Base-by-base conservation (phyloP, 2,329 filamentous ascomycete genomes). In the Penicillium sp. region DNA sequence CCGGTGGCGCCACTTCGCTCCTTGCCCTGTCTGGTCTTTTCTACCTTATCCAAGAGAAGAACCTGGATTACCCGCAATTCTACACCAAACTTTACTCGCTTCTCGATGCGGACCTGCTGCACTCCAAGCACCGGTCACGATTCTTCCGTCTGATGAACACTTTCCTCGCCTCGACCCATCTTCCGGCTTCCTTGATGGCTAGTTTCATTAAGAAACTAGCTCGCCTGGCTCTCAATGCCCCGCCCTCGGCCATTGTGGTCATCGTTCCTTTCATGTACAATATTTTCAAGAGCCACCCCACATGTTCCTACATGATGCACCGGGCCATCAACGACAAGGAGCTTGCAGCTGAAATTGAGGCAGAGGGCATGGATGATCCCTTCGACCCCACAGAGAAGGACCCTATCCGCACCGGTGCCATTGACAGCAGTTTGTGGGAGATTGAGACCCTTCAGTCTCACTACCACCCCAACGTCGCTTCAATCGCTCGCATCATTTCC, bases 181-280 rank as follows among this genome's bases (percentile, higher is more conserved):
- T 99, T 67, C 95, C 96, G 3, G 92, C 92, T 4, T 87, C 88
- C 4, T 81, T 99, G 39, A 91, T 99, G 2, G 93, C 95, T 13
- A 96, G 92, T 75, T 99, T 99, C 76, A 88, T 99, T 78, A 99
- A 99, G 77, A 86, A 91, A n/a, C 83, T 99, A 9, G 86, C 92
- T 3, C 84, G 93, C 52, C 81, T 98, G 37, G 85, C 91, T 16
- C 83, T 99, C n/a, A 88, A 91, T 69, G 93, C 92, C 0, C 93
- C 96, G 2, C 95, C 96, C 2, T 87, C 91, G 33, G 93, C 92
- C 29, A 89, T 98, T 53, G 93, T 98, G 16, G 88, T 88, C 53
- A 87, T 96, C 46, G 83, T 98, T 10, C 96, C 95, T 0, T 97
- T 92, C 87, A 88, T 93, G 51, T 99, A 99, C 81, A 99, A 99